These are phyloP conservation scores for Entophlyctis helioformis DNA, from an alignment of 192 early-diverging fungal species.

Conservation along the genomic window DNA sequence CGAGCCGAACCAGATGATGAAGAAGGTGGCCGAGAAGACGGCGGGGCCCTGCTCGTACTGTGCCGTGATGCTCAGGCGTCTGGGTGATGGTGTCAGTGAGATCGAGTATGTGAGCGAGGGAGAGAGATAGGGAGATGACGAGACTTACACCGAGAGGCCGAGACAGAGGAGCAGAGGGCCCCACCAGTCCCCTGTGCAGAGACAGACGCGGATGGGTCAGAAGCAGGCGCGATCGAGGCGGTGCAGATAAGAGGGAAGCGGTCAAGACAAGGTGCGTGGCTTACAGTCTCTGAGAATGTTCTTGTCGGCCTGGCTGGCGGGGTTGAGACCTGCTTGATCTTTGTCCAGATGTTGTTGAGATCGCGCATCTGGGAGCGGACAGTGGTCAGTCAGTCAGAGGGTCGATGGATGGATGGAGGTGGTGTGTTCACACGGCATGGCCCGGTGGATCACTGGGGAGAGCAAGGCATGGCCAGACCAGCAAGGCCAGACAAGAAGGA, in stretches of 20 bases:
- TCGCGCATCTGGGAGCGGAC: constrained; percentile 50
- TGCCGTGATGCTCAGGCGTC: constrained; percentile 68
- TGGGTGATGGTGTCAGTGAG: too few relatives aligned
- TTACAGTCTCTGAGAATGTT: constrained; percentile 67
- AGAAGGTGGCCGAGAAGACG: constrained; percentile 87
- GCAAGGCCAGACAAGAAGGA: too few relatives aligned
- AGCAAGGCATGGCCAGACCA: too few relatives aligned
- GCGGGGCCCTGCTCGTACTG: constrained; percentile 65
- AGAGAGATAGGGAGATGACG: background rate
- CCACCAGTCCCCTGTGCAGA: constrained; percentile 81
- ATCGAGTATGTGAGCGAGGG: too few relatives aligned
- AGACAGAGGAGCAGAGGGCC: constrained; percentile 92
- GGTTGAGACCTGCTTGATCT: constrained; percentile 59
- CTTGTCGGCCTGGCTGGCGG: constrained; percentile 41
- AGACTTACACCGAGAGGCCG: constrained; percentile 68
- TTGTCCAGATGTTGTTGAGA: constrained; percentile 55
- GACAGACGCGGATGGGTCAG: too few relatives aligned
- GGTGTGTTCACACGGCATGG: too few relatives aligned
- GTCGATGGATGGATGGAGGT: constrained; percentile 2
- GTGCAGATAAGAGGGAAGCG: too few relatives aligned
- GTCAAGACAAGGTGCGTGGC: too few relatives aligned
- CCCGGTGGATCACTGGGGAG: too few relatives aligned
- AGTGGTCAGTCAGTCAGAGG: background rate
- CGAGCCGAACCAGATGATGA: constrained; percentile 90
- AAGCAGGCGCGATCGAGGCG: too few relatives aligned